Base-by-base conservation (phyloP, 139 green algal species). In the Microglena sp. region DNA sequence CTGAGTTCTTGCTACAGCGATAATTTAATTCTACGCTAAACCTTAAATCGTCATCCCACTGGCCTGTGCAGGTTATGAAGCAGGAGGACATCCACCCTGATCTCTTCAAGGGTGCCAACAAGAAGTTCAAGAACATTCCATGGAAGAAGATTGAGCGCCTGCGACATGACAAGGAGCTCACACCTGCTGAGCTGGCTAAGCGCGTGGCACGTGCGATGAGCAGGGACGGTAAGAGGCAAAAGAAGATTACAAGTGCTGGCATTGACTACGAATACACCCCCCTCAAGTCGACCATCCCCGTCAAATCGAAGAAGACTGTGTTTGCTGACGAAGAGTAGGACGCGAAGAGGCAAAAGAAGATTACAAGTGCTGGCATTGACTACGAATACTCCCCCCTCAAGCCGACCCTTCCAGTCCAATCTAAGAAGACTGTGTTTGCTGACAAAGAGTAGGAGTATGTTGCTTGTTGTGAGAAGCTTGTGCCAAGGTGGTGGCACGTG, bases 191-290 rank as follows among this genome's bases (percentile, higher is more conserved):
- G 74, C 66, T 84, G 8, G 73, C 69, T 6, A 44, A 71, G 59
- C 73, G 84, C 2, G 33, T 79, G n/a, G 64, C 46, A 6, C 46
- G 59, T n/a, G 60, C 82, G 0, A 45, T 83, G 15, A 71, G 70
- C 33, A 72, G 64, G 55, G 86, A 94, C 66, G 69, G 66, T 35
- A 50, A 70, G 50, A 75, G 90, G 29, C 57, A 79, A 44, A 44
- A 79, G 56, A 72, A 65, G 15, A 90, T 95, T 21, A 46, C 63
- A 22, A 77, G 76, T 30, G 77, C 81, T 22, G 88, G 89, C 54
- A 90, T 96, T 33, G 82, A 95, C 0, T 96, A 94, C 58, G 74
- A 87, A 8, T 95, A 91, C 55, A 60, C 82, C 7, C 32, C 45
- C 0, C 59, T 93, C 28, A 63, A 45, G 18, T 40, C 46, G 7